These are phyloP conservation scores for Claviceps digitariae DNA, from an alignment of 2,329 filamentous ascomycete species.

Conservation along the genomic window DNA sequence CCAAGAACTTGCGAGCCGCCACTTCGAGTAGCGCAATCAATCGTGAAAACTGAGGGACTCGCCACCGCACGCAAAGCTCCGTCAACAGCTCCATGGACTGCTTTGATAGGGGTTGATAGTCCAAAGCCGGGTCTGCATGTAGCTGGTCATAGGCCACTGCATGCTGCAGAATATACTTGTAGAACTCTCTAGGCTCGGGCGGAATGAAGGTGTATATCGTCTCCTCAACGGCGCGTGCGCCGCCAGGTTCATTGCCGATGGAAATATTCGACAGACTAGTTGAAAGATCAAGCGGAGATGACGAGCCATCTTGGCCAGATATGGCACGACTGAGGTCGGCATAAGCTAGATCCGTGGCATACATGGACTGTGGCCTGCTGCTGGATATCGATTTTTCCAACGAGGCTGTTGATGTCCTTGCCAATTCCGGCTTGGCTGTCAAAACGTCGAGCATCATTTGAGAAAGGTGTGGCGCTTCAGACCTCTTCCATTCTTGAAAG, in stretches of 20 bases:
- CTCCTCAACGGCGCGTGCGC: slow-evolving; percentile 43
- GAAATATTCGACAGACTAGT: slow-evolving; percentile 55
- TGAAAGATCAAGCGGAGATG: slow-evolving; percentile 47
- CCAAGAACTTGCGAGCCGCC: slow-evolving; percentile 68
- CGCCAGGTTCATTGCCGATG: slow-evolving; percentile 39
- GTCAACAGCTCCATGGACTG: slow-evolving; percentile 71
- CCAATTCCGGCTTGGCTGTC: slow-evolving; percentile 71
- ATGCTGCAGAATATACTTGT: slow-evolving; percentile 68
- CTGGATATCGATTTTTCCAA: slow-evolving; percentile 43
- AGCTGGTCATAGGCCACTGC: slow-evolving; percentile 54
- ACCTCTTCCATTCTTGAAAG: slow-evolving; percentile 81
- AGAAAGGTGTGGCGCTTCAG: slow-evolving; percentile 75
- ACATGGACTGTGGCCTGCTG: slow-evolving; percentile 35
- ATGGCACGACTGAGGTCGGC: slow-evolving; percentile 39
- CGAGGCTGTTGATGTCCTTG: slow-evolving; percentile 55
- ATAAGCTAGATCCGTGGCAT: slow-evolving; percentile 35
- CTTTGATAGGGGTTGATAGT: slow-evolving; percentile 50
- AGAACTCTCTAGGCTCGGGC: slow-evolving; percentile 66
- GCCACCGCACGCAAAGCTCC: slow-evolving; percentile 79
- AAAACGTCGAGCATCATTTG: slow-evolving; percentile 90
- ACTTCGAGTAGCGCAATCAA: slow-evolving; percentile 76
- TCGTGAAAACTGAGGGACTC: slow-evolving; percentile 70
- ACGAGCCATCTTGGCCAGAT: slow-evolving; percentile 28
- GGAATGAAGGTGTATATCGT: slow-evolving; percentile 81
- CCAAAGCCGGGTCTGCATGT: slow-evolving; percentile 37